phyloP scores from a whole-genome alignment of 345 rosid species.

The Melastoma malabathricum region DNA sequence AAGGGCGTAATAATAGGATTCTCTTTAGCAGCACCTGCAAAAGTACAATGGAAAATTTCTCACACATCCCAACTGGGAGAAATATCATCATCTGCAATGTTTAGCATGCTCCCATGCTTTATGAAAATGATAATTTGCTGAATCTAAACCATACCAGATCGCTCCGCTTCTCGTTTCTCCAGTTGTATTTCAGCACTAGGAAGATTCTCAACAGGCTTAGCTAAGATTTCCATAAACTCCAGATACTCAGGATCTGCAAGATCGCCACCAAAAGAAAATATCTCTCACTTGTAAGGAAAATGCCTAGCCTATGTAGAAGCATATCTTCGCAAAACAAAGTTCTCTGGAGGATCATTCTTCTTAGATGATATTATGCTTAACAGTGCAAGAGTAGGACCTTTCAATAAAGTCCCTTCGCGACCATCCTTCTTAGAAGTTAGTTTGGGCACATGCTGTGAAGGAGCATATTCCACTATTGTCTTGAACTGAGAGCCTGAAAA shows the following conservation, averaged over 20 bases:
- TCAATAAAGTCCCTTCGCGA: conserved; percentile 50
- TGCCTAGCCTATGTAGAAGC: conserved; percentile 6
- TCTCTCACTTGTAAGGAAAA: conserved; percentile 5
- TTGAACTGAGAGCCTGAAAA: conserved; percentile 49
- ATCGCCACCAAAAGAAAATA: conserved; percentile 10
- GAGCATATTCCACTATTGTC: conserved; percentile 60
- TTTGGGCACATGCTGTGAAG: conserved; percentile 55
- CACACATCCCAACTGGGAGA: too few species aligned
- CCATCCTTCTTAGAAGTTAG: conserved; percentile 46
- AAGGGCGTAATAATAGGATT: conserved; percentile 43
- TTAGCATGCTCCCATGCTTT: neutral
- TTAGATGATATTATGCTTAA: neutral
- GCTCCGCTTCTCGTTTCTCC: conserved; percentile 60
- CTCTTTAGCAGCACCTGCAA: conserved; percentile 32
- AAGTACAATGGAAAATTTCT: neutral
- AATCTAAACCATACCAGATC: conserved; percentile 32
- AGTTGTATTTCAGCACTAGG: conserved; percentile 67
- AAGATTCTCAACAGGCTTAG: conserved; percentile 66
- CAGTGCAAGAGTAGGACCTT: conserved; percentile 22
- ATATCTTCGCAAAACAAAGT: neutral
- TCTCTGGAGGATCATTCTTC: neutral
- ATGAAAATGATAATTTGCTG: neutral
- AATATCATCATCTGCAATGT: neutral
- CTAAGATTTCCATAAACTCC: conserved; percentile 61
- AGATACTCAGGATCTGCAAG: conserved; percentile 56